These are phyloP conservation scores for Rhizopogon roseolus DNA, from an alignment of 768 basidiomycete genomes.

Conservation along the genomic window DNA sequence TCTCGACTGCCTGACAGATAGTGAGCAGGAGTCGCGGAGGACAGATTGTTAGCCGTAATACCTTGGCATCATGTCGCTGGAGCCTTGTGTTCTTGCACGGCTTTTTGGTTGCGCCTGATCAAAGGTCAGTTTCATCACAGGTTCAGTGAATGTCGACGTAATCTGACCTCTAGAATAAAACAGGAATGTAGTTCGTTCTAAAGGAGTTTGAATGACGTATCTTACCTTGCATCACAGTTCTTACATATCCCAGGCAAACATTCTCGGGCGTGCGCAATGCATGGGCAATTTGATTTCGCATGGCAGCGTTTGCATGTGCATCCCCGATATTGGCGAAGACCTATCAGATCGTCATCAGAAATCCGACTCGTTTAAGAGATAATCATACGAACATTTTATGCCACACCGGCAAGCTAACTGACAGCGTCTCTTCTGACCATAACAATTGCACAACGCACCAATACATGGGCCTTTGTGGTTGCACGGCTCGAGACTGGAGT, in stretches of 20 bases:
- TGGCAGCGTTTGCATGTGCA: constrained; percentile 33
- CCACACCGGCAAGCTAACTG: constrained; percentile 45
- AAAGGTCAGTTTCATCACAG: background rate
- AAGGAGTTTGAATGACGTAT: background rate
- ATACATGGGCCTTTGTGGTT: constrained; percentile 46
- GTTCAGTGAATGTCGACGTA: background rate
- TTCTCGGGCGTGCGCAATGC: constrained; percentile 32
- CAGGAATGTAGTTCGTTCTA: background rate
- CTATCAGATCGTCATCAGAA: constrained; percentile 22
- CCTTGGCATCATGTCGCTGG: constrained; percentile 18
- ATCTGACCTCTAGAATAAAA: constrained; percentile 16
- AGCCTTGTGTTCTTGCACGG: constrained; percentile 26
- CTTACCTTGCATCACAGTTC: constrained; percentile 39
- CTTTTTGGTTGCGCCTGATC: constrained; percentile 12
- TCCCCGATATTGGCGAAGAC: constrained; percentile 35
- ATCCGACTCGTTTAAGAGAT: constrained; percentile 1
- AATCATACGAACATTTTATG: constrained; percentile 29
- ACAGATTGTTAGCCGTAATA: constrained; percentile 3
- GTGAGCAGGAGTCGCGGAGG: background rate
- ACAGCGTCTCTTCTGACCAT: constrained; percentile 34
- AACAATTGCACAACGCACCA: constrained; percentile 36
- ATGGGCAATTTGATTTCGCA: constrained; percentile 27
- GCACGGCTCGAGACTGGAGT: constrained; percentile 32
- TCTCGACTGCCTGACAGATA: constrained; percentile 26
- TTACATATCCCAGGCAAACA: constrained; percentile 51